Evolutionary conservation across 345 rosid species (phyloP).

Genomic region (Arabidopsis arenosa): DNA sequence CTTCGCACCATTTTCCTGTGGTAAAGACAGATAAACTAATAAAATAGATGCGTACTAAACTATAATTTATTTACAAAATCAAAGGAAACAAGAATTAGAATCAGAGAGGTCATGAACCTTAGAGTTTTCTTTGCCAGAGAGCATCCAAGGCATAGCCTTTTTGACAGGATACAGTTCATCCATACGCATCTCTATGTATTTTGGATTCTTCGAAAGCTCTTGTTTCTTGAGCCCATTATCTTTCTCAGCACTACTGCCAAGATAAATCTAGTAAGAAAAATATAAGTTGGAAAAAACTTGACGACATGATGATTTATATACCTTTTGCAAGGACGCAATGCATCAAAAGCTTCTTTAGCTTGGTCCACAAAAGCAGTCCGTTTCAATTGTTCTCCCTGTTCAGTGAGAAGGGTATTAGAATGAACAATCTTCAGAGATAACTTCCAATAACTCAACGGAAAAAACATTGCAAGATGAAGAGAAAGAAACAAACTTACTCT

Average conservation of each 20-base stretch:
- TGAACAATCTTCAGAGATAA: conserved; percentile 3
- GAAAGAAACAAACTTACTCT: conserved; percentile 55
- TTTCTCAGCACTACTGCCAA: conserved; percentile 41
- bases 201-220: conserved; percentile 58
- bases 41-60: conserved; percentile 24
- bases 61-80: background rate
- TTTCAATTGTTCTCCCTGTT: conserved; percentile 78
- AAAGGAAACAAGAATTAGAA: conserved; percentile 24
- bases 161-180: conserved; percentile 78
- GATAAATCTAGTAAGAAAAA: conserved; percentile 26
- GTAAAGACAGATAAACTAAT: conserved; percentile 27
- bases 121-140: conserved; percentile 61
- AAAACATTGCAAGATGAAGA: conserved; percentile 3
- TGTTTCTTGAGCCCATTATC: conserved; percentile 60
- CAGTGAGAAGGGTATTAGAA: conserved; percentile 11
- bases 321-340: conserved; percentile 53
- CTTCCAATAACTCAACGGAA: background rate
- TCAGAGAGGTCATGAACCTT: conserved; percentile 53
- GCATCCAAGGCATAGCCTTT: conserved; percentile 67
- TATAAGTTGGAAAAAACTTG: background rate
- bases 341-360: conserved; percentile 55
- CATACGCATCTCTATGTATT: conserved; percentile 72
- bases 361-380: conserved; percentile 57
- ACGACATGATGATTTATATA: conserved; percentile 31
- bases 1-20: conserved; percentile 60